Conservation (phyloP, 2,329 filamentous ascomycete species). For the Botrytis hyacinthi region DNA sequence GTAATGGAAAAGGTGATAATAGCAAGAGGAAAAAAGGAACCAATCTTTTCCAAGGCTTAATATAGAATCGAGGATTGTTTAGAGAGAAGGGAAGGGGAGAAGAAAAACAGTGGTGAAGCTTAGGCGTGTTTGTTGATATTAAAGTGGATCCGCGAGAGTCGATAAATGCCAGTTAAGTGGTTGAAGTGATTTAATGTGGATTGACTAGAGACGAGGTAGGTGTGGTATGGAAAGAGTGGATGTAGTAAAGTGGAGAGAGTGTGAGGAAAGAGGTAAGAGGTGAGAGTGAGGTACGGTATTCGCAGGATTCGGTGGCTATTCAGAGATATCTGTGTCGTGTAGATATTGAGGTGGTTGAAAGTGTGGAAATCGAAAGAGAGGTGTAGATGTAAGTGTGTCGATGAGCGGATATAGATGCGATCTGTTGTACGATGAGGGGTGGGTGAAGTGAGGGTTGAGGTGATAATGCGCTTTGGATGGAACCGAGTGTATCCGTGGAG, state of each 20-base stretch:
- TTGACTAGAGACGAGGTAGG: neutral
- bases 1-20: neutral
- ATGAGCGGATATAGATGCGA: neutral
- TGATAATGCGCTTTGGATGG: neutral
- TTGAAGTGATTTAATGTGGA: neutral
- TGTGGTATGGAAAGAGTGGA: neutral
- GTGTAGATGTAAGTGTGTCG: neutral
- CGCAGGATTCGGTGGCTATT: neutral
- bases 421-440: neutral
- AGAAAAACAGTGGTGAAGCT: slow-evolving; percentile 3
- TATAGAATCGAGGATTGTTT: neutral
- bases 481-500: neutral
- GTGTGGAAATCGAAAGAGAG: neutral
- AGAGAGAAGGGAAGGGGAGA: neutral
- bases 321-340: neutral
- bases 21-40: neutral
- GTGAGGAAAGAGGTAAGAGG: neutral
- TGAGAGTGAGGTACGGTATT: neutral
- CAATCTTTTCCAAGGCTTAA: neutral
- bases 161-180: neutral
- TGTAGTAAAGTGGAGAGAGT: neutral
- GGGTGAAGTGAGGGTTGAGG: neutral
- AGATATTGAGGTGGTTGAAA: neutral
- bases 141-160: neutral
- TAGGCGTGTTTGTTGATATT: slow-evolving; percentile 5